Evolutionary conservation across 192 early-diverging fungal genomes (phyloP), one percentile per base, ranked within the genome.

Genomic region (Podila epigama): DNA sequence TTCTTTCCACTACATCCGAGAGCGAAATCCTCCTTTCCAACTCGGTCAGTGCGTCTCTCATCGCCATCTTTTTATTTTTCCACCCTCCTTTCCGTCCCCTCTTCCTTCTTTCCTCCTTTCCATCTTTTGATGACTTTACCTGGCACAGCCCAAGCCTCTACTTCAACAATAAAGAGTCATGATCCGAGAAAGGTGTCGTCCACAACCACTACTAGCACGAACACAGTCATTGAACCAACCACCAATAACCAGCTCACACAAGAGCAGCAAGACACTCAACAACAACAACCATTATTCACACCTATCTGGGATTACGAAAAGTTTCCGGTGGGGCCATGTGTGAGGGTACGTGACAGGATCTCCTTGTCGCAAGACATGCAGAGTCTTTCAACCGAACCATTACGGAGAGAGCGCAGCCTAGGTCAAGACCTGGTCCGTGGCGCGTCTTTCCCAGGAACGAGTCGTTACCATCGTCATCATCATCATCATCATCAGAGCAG

Each of bases 241-340:
- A 48, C 44, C 44, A 22, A 18, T 22, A 48, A 48, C 52, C 52
- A 54, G 52, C 40, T 41, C 40, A 41, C 40, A 8, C 40, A 16
- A 41, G 44, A 48, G 7, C 44, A 48, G 44, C 44, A 18, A 18
- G n/a, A 22, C 11, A 22, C 50, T 12, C 10, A 27, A 59, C 51
- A 51, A 20, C 29, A 32, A 37, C 35, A 32, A 16, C 35, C 56
- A 3, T 32, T 68, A 32, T 66, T 56, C 58, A 64, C 64, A 1
- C 70, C 63, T 1, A 66, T 75, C 58, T 66, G 63, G 70, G 70
- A 66, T 20, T 66, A 66, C 9, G 58, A 75, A 54, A 63, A 63
- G n/a, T 66, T 51, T 33, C 70, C 70, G 0, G 58, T 66, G 16
- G 70, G 50, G 4, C 70, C 70, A 27, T 66, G 63, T 55, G n/a